These are phyloP conservation scores for Tetracladium setigerum DNA, from an alignment of 495 filamentous ascomycete genomes.

Conservation along the genomic window DNA sequence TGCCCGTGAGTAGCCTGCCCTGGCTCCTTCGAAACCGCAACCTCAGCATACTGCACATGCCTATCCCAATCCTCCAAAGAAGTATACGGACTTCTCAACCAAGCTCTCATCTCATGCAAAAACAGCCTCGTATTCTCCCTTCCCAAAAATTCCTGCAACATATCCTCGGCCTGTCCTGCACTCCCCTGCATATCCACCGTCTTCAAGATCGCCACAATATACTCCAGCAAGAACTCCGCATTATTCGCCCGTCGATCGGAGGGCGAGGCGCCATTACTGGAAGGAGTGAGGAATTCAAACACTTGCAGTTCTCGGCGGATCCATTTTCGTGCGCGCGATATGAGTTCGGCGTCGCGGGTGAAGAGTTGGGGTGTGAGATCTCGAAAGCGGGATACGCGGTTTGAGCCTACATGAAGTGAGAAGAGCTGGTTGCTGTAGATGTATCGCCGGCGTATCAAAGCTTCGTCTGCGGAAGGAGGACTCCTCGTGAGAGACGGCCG, in stretches of 20 bases:
- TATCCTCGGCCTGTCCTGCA: conserved; percentile 76
- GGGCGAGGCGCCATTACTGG: conserved; percentile 16
- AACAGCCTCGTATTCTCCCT: conserved; percentile 71
- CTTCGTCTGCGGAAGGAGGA: conserved; percentile 35
- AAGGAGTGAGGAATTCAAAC: conserved; percentile 59
- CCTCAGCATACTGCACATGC: conserved; percentile 59
- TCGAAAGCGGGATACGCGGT: conserved; percentile 66
- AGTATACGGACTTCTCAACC: conserved; percentile 70
- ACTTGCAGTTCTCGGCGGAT: conserved; percentile 83
- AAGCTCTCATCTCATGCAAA: conserved; percentile 74
- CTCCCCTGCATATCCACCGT: conserved; percentile 85
- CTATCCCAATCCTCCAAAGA: conserved; percentile 72
- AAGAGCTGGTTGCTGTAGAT: conserved; percentile 73
- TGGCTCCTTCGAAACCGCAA: not conserved
- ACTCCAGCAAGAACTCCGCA: conserved; percentile 85
- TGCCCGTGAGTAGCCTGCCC: too few relatives aligned
- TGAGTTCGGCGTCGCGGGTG: conserved; percentile 52
- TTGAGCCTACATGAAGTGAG: conserved; percentile 80
- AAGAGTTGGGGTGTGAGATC: conserved; percentile 67
- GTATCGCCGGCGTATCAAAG: conserved; percentile 59
- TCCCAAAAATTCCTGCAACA: conserved; percentile 81
- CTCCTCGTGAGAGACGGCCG: conserved; percentile 18
- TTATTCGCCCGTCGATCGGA: conserved; percentile 54
- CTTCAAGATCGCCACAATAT: conserved; percentile 81
- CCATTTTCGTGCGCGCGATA: conserved; percentile 80